Evolutionary conservation across 2,329 filamentous ascomycete genomes (phyloP), one percentile per base, ranked within the genome.

Genomic region (Talaromyces albobiverticillius): DNA sequence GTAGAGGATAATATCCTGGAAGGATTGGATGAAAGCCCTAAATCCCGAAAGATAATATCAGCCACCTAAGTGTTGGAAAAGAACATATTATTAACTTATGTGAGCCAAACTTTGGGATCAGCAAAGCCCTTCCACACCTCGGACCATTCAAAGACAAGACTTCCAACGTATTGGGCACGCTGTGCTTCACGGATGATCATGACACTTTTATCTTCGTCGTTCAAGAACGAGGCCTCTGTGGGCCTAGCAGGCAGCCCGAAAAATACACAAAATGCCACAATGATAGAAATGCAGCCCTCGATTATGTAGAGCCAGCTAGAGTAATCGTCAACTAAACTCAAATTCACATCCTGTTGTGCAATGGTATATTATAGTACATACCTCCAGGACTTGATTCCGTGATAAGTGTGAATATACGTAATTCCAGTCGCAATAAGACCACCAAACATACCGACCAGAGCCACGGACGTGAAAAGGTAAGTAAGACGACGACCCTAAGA

Each of bases 91-190:
- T 20, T 32, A 7, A 31, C 47, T n/a, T n/a, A 50, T 32, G 31
- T 50, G 2, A 82, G 64, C 52, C 76, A 78, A 3, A 82, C 62
- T 59, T 82, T 83, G 1, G 75, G 74, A 53, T 83, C 81, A 9
- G 62, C 65, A 6, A 79, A 55, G 0, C 73, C 77, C 22, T 74
- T 75, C 34, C 65, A 64, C 46, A 82, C 69, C 60, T 82, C 79
- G 7, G 68, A 64, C 78, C 76, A 80, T 55, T 69, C 72, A 54
- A 82, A 82, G 14, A 77, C 64, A 3, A 77, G 76, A 34, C 66
- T 71, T 38, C 79, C 77, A 72, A 77, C 77, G 57, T 82, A 82
- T 51, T 73, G 70, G 2, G 68, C 68, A 3, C 72, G 64, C 54
- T 77, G 77, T 13, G 70, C 68, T 40, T 71, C 72, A 7, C 80